phyloP scores from a whole-genome alignment of 345 rosid species.

The Eucalyptus regnans region DNA sequence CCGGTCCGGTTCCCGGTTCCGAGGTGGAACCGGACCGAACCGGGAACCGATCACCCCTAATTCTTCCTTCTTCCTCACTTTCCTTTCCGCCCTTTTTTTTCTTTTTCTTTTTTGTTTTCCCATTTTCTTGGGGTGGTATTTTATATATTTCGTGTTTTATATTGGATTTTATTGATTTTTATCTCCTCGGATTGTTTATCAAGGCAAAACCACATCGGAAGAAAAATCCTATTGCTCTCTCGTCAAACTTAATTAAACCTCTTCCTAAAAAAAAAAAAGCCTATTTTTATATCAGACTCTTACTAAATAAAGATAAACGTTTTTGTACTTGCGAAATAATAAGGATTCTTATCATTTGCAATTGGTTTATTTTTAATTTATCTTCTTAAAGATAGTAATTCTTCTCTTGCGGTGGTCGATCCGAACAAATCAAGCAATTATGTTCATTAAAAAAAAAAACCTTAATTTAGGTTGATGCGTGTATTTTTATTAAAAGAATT shows the following conservation, averaged over 20 bases:
- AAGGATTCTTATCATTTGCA: neutral
- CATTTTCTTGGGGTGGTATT: too few species aligned
- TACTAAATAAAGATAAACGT: neutral
- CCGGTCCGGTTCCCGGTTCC: too few species aligned
- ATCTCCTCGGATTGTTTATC: neutral
- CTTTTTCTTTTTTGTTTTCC: too few species aligned
- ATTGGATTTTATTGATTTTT: neutral
- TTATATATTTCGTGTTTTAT: too few species aligned
- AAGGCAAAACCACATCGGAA: neutral
- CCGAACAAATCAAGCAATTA: too few species aligned
- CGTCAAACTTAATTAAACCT: neutral
- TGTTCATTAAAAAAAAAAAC: too few species aligned
- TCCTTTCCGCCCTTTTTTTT: too few species aligned
- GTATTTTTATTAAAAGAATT: neutral
- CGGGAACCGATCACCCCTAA: too few species aligned
- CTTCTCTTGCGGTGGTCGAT: fast-evolving
- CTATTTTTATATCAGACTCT: neutral
- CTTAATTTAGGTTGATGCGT: fast-evolving
- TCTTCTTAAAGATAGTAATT: too few species aligned
- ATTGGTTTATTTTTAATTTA: too few species aligned
- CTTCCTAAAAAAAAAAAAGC: neutral
- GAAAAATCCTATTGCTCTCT: neutral
- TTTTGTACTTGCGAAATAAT: neutral
- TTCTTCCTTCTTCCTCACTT: too few species aligned
- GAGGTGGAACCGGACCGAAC: too few species aligned